These are phyloP conservation scores for Cylindrodendrum hubeiense DNA, from an alignment of 2,329 filamentous ascomycete species.

Conservation along the genomic window DNA sequence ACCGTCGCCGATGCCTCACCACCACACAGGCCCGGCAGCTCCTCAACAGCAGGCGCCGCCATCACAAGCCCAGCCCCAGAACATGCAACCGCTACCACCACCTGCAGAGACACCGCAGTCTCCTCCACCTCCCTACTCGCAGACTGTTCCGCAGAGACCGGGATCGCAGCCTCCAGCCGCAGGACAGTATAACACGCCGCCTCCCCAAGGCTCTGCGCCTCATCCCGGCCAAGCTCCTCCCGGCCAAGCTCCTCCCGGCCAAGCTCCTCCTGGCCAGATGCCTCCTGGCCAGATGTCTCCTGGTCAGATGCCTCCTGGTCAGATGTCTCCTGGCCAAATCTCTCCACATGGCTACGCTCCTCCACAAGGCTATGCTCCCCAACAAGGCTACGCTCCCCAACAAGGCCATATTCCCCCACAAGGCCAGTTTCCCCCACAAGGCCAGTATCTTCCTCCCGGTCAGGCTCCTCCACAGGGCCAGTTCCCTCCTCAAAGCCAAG, in stretches of 20 bases:
- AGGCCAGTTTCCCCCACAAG: neutral
- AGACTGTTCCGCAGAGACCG: constrained; percentile 20
- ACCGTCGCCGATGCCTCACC: constrained; percentile 11
- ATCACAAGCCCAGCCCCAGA: constrained; percentile 23
- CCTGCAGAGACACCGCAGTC: constrained; percentile 30
- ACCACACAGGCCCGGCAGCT: constrained; percentile 4
- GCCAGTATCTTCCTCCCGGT: neutral
- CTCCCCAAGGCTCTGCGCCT: neutral
- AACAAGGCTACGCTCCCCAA: neutral
- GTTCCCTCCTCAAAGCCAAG: constrained; percentile 16
- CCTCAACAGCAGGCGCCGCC: constrained; percentile 28
- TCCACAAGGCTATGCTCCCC: neutral
- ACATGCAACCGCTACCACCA: constrained; percentile 18
- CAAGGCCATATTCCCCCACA: neutral
- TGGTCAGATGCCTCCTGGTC: constrained; percentile 3
- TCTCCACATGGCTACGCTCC: constrained; percentile 13
- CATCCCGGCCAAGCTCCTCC: constrained; percentile 3
- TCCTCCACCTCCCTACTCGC: constrained; percentile 43
- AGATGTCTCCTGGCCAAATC: neutral
- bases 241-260: neutral
- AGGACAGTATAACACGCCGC: constrained; percentile 32
- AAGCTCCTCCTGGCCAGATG: neutral
- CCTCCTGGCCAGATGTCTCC: neutral
- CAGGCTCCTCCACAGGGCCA: neutral
- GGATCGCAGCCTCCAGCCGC: constrained; percentile 28